Base-by-base conservation (phyloP, 1,139 yeast species). In the Magnusiomyces fungicola region DNA sequence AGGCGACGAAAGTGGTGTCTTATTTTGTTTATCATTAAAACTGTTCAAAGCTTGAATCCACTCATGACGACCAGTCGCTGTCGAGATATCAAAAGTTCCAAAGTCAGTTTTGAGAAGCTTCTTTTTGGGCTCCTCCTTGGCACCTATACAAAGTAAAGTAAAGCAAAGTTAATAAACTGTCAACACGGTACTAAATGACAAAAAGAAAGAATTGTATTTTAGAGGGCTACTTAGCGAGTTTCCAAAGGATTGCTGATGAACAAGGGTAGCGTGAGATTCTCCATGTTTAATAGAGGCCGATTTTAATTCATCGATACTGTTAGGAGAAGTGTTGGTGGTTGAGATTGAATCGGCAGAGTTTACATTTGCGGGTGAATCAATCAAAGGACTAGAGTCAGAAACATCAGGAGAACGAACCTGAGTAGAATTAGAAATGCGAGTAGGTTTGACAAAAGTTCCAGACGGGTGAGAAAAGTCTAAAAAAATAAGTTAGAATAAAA, bases 81-180 rank as follows among this genome's bases (percentile, higher is more conserved):
- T 61, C 36, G 60, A 53, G 43, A 62, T 50, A 46, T 62, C 60
- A 49, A 59, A 62, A 29, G 55, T 57, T 2, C 64, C 64, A 45
- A 57, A 53, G 29, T 70, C 71, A 22, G 65, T 61, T 50, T 62
- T 62, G 50, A 72, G 67, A 24, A 69, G 51, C 54, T 69, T 67
- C 55, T 80, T 52, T 41, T 47, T 43, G 36, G 39, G 51, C 55
- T 69, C 67, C 55, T 80, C 50, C 14, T 36, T 24, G 9, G 33
- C 21, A 34, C 22, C 33, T 34, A 25, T 5, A 36, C n/a, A 36
- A 21, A 38, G 22, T 21, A 19, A 42, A 29, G 12, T 9, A 37
- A 39, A 39, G 25, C 12, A 9, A 2, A 16, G 43, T 39, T 39
- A 39, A 32, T 14, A 39, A 21, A 39, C n/a, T 23, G 23, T n/a